These are phyloP conservation scores for Naganishia friedmannii DNA, from an alignment of 768 basidiomycete species.

Conservation along the genomic window DNA sequence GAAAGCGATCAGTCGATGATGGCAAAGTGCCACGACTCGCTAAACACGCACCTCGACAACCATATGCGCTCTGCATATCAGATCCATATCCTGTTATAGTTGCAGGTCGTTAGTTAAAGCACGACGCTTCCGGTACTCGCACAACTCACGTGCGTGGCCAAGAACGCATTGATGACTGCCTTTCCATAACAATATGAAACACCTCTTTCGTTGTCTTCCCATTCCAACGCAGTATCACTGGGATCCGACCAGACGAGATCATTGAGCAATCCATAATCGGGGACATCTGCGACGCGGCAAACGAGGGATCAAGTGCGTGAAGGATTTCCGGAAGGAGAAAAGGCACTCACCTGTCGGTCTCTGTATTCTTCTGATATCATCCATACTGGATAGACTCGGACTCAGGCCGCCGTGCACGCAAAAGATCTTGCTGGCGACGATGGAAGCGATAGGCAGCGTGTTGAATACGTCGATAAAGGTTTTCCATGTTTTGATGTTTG, in stretches of 20 bases:
- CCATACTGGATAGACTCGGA: conserved; percentile 67
- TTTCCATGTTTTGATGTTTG: conserved; percentile 99
- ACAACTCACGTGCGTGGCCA: conserved; percentile 56
- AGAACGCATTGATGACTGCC: conserved; percentile 91
- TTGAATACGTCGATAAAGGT: conserved; percentile 99
- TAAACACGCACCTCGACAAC: conserved; percentile 63
- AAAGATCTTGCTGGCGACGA: conserved; percentile 99
- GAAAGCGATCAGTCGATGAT: not conserved
- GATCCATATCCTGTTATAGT: conserved; percentile 77
- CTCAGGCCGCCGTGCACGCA: conserved; percentile 94
- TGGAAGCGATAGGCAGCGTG: conserved; percentile 94
- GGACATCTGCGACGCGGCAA: conserved; percentile 67
- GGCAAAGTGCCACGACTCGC: not conserved
- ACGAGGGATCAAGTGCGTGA: not conserved
- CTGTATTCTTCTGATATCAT: conserved; percentile 96
- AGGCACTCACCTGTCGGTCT: conserved; percentile 66
- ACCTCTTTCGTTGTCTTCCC: conserved; percentile 99
- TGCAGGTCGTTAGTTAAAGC: not conserved
- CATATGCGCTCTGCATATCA: conserved; percentile 99
- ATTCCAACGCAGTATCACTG: conserved; percentile 92
- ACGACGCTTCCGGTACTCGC: conserved; percentile 1
- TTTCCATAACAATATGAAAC: conserved; percentile 99
- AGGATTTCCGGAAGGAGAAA: not conserved
- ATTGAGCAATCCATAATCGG: conserved; percentile 94
- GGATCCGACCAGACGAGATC: conserved; percentile 98